A percentile compares a stretch with the other conserved stretches of the same genome.
Conservation (phyloP, 1,284 basidiomycete species). For the Agaricales sp. region DNA sequence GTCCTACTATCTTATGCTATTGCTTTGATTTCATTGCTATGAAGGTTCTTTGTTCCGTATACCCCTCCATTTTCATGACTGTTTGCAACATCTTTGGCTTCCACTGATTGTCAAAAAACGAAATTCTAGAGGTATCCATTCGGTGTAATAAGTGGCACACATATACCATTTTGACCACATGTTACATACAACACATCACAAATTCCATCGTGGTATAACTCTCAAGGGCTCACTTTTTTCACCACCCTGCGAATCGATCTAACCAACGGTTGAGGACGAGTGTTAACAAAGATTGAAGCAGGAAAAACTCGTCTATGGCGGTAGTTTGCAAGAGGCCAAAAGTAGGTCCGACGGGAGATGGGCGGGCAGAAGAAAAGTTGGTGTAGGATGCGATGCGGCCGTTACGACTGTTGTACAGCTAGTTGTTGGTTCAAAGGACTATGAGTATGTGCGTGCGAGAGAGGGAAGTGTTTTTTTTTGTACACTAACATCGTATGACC, state of each 20-base stretch:
- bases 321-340: constrained; percentile 53
- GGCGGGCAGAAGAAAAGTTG: constrained; percentile 27
- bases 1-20: constrained; percentile 10
- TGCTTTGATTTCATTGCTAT: too few species aligned
- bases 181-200: too few species aligned
- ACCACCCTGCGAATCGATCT: constrained; percentile 29
- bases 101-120: too few species aligned
- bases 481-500: constrained; percentile 51
- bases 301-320: constrained; percentile 46
- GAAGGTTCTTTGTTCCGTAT: too few species aligned
- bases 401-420: constrained; percentile 39
- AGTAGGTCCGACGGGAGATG: constrained; percentile 49
- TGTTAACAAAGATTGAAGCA: constrained; percentile 54
- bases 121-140: too few species aligned
- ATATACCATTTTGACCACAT: too few species aligned
- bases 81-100: too few species aligned
- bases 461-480: constrained; percentile 1
- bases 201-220: too few species aligned
- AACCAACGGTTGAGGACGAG: constrained; percentile 67
- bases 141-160: too few species aligned
- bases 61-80: too few species aligned
- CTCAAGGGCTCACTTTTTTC: too few species aligned
- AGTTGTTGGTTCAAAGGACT: constrained; percentile 5
- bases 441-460: constrained; percentile 3
- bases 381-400: constrained; percentile 47